These are phyloP conservation scores for Fusarium nurragi DNA, from an alignment of 2,329 filamentous ascomycete species.

Conservation along the genomic window DNA sequence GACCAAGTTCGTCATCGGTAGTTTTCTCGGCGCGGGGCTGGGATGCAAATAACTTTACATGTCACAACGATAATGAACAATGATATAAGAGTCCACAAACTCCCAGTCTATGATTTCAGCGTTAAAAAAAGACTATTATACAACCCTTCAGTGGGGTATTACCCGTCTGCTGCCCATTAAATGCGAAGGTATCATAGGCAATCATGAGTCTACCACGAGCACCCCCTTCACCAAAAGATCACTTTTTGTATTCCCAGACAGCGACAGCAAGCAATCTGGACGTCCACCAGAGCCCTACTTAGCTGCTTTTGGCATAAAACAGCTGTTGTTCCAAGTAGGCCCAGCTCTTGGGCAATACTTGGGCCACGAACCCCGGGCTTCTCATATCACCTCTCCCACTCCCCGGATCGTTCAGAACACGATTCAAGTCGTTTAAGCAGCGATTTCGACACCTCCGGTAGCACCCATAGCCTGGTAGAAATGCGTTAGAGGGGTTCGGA, in stretches of 20 bases:
- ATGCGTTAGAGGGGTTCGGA: no score
- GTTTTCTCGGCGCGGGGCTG: background rate
- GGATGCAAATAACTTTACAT: background rate
- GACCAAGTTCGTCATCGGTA: no score
- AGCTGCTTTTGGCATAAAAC: slow-evolving; percentile 27
- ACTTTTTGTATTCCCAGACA: slow-evolving; percentile 35
- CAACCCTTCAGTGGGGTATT: slow-evolving; percentile 39
- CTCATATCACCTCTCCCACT: slow-evolving; percentile 16
- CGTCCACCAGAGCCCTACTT: slow-evolving; percentile 29
- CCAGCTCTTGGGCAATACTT: slow-evolving; percentile 41
- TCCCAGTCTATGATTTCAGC: slow-evolving; percentile 41
- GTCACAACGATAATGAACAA: background rate
- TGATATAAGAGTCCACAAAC: slow-evolving; percentile 32
- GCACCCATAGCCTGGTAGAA: slow-evolving; percentile 69
- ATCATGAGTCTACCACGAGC: slow-evolving; percentile 41
- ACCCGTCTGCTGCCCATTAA: slow-evolving; percentile 43
- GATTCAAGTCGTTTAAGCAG: slow-evolving; percentile 27
- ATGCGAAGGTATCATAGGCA: slow-evolving; percentile 39
- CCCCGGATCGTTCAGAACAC: slow-evolving; percentile 2
- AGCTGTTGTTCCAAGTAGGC: slow-evolving; percentile 31
- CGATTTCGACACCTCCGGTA: slow-evolving; percentile 79
- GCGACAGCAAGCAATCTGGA: slow-evolving; percentile 26
- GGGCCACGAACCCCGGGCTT: slow-evolving; percentile 26
- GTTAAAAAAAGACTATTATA: slow-evolving; percentile 43
- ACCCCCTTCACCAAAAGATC: slow-evolving; percentile 36